These are phyloP conservation scores for Arthrobotrys megalospora DNA, from an alignment of 2,329 filamentous ascomycete genomes.

Conservation along the genomic window DNA sequence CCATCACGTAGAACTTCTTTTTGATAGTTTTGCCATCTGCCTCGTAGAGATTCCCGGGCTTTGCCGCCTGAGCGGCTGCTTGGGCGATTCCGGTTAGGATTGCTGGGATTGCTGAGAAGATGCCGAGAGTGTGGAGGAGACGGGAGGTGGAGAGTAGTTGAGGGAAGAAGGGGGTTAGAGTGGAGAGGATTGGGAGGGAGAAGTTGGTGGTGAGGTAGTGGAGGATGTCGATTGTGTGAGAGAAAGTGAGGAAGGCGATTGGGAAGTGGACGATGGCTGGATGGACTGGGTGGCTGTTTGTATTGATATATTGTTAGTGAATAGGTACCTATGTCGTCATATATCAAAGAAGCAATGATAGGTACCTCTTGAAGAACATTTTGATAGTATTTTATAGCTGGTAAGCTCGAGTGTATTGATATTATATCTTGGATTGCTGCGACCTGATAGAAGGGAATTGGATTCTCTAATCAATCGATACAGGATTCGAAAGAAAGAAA, in stretches of 20 bases:
- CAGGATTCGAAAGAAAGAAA: not conserved
- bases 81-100: conserved; percentile 41
- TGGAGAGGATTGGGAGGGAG: conserved; percentile 42
- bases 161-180: conserved; percentile 37
- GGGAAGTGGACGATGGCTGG: conserved; percentile 59
- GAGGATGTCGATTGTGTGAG: conserved; percentile 54
- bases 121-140: conserved; percentile 50
- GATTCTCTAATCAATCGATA: not conserved
- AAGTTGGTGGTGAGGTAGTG: conserved; percentile 46
- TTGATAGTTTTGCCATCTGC: conserved; percentile 55
- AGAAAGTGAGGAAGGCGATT: conserved; percentile 58
- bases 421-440: not conserved
- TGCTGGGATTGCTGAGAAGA: conserved; percentile 47
- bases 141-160: conserved; percentile 45
- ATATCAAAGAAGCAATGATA: not conserved
- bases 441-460: not conserved
- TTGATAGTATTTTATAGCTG: conserved; percentile 5
- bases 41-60: conserved; percentile 45
- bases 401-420: not conserved
- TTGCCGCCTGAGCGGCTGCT: conserved; percentile 36
- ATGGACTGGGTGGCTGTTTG: conserved; percentile 50
- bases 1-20: conserved; percentile 50
- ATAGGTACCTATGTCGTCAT: not conserved
- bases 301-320: not conserved
- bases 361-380: conserved; percentile 35